phyloP scores from a whole-genome alignment of 2,329 filamentous ascomycete species.

The Aspergillus sclerotialis region DNA sequence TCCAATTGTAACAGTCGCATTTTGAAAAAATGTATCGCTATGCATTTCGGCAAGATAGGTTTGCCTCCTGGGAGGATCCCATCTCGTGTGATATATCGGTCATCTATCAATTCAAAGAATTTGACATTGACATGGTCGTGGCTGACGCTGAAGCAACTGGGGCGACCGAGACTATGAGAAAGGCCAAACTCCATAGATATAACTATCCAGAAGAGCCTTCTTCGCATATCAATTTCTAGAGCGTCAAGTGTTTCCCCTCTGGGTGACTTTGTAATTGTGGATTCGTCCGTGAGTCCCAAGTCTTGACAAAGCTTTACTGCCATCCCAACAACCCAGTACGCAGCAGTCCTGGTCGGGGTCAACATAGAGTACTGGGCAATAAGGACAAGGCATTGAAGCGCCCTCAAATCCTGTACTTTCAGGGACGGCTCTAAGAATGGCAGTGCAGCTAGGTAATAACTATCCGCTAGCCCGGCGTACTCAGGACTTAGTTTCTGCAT shows the following conservation, averaged over 20 bases:
- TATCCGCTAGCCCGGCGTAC: slow-evolving; percentile 90
- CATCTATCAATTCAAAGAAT: slow-evolving; percentile 76
- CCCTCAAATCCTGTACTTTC: slow-evolving; percentile 80
- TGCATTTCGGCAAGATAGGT: slow-evolving; percentile 72
- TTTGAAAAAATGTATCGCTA: slow-evolving; percentile 87
- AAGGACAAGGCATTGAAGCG: slow-evolving; percentile 79
- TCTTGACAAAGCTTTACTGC: slow-evolving; percentile 85
- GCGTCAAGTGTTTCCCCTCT: slow-evolving; percentile 57
- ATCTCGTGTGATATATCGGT: slow-evolving; percentile 70
- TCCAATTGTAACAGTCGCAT: slow-evolving; percentile 85
- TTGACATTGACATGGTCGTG: slow-evolving; percentile 78
- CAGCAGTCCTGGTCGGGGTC: slow-evolving; percentile 83
- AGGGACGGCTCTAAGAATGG: slow-evolving; percentile 75
- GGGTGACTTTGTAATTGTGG: slow-evolving; percentile 65
- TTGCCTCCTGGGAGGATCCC: slow-evolving; percentile 66
- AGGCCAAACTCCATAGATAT: slow-evolving; percentile 83
- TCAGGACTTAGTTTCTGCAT: slow-evolving; percentile 84
- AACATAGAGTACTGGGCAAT: slow-evolving; percentile 88
- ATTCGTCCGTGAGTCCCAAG: slow-evolving; percentile 78
- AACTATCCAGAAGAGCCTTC: slow-evolving; percentile 81
- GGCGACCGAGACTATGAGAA: slow-evolving; percentile 79
- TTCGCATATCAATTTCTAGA: slow-evolving; percentile 79
- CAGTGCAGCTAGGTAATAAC: slow-evolving; percentile 88
- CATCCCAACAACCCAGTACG: slow-evolving; percentile 88
- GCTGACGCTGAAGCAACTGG: slow-evolving; percentile 74